Evolutionary conservation across 441 rosid genomes (phyloP), one percentile per base, ranked within the genome.

Genomic region (Bruguiera hainesii): DNA sequence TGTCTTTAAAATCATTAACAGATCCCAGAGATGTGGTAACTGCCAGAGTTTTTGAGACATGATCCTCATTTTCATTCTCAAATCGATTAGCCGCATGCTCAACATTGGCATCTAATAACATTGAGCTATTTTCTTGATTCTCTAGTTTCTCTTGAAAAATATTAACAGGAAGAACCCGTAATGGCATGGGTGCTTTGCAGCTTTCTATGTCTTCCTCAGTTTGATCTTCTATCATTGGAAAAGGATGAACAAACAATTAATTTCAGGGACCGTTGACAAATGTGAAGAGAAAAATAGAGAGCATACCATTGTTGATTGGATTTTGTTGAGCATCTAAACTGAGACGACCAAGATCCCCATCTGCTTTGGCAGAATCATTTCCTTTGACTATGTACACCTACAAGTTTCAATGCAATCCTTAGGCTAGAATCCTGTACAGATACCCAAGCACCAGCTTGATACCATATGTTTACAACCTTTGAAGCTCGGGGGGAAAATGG

Each of bases 341-440:
- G 20, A 16, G 66, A 33, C 19, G 20, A 50, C 26, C 72, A 60
- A 65, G 10, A 29, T 56, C 63, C 6, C 25, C 73, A 35, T 68
- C 63, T 28, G 39, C 57, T 66, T 70, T 29, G 29, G 48, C 46
- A 21, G 70, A 69, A 66, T 10, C 53, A 33, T 62, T 73, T 60
- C 73, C 81, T 69, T 80, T 80, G 65, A 84, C 80, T 16, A 84
- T 53, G 61, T 78, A 82, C 49, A 82, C 86, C 88, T 84, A 66
- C 72, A 65, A 64, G 33, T 66, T 67, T 46, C 6, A 23, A 56
- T 26, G 29, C 55, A 52, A 66, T 25, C 61, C 55, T 26, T 33
- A 31, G 25, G 37, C 56, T 55, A 61, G 65, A 65, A 51, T 59
- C 31, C 64, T 25, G 62, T n/a, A 48, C 30, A 60, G 33, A 39